Base-by-base conservation (phyloP, 1,284 basidiomycete species). In the Irpex lacteus region DNA sequence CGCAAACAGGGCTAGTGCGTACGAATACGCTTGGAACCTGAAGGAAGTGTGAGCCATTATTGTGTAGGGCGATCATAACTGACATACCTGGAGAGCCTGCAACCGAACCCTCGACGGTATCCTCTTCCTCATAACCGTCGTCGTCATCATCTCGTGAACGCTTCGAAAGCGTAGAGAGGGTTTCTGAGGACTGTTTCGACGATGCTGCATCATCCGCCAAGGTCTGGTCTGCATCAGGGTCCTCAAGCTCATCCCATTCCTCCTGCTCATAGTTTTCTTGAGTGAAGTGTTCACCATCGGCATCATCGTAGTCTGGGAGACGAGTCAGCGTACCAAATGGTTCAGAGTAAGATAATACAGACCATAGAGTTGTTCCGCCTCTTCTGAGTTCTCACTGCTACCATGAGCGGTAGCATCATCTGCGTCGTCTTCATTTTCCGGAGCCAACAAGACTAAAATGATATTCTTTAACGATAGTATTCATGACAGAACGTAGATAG, bases 91-190 rank as follows among this genome's bases (percentile, higher is more conserved):
- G 62, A 37, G 62, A 54, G 13, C 37, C 53, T 50, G 59, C 61
- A 40, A 59, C 6, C 15, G 50, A 19, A 11, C 54, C 47, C 8
- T 61, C 21, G 7, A 19, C 2, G 6, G 19, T 50, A 8, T 47
- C 60, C 6, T 21, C 55, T 11, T 36, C 55, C 3, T 66, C 65
- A 34, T 63, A 61, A 6, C 60, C 61, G n/a, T 63, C 62, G 3
- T 60, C 63, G 1, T 66, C 65, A 6, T 66, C 65, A 2, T 63
- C 65, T 18, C 62, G 55, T 15, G 65, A 66, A 21, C 65, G 65
- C 44, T 66, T 66, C 13, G 65, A 63, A 2, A 55, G 50, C 2
- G 62, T 62, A 15, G 65, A 66, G n/a, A 66, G 36, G 9, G 65
- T 66, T 13, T 61, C 60, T n/a, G 65, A 66, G 8, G 65, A 66